A percentile compares a stretch with the other conserved stretches of the same genome.
Evolutionary conservation across 805 yeast genomes (phyloP).

Genomic region (Cyberlindnera galapagoensis): DNA sequence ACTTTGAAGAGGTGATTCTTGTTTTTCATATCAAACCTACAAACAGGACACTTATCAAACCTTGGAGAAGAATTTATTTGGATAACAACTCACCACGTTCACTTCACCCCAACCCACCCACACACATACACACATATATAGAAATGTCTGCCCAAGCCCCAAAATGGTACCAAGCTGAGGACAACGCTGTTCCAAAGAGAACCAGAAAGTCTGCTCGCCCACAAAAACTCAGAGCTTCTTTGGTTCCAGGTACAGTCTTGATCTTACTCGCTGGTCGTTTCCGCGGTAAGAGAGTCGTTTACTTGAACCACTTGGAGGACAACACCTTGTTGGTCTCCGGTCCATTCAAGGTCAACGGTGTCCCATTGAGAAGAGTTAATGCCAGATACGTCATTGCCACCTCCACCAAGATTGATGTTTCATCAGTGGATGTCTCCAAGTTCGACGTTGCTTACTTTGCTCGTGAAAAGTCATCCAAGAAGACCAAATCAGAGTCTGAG

Average conservation of each 20-base stretch:
- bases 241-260: slow-evolving; percentile 97
- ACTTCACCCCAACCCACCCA: background rate
- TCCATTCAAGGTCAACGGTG: slow-evolving; percentile 99
- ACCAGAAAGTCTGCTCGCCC: slow-evolving; percentile 90
- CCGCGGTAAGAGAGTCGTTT: slow-evolving; percentile 99
- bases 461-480: slow-evolving; percentile 82
- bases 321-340: slow-evolving; percentile 96
- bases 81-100: no score
- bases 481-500: slow-evolving; percentile 84
- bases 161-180: slow-evolving; percentile 94
- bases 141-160: slow-evolving; percentile 47
- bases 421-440: slow-evolving; percentile 79
- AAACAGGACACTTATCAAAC: no score
- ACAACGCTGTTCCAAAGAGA: slow-evolving; percentile 80
- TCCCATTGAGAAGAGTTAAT: slow-evolving; percentile 98
- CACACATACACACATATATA: slow-evolving; percentile 1
- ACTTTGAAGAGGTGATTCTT: no score
- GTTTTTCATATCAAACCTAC: no score
- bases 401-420: slow-evolving; percentile 82
- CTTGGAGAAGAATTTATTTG: no score
- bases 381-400: slow-evolving; percentile 99
- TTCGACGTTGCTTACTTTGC: slow-evolving; percentile 94
- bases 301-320: slow-evolving; percentile 95
- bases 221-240: slow-evolving; percentile 90
- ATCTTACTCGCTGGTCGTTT: slow-evolving; percentile 98